Conservation (phyloP, 768 basidiomycete species). For the Lentinula detonsa region DNA sequence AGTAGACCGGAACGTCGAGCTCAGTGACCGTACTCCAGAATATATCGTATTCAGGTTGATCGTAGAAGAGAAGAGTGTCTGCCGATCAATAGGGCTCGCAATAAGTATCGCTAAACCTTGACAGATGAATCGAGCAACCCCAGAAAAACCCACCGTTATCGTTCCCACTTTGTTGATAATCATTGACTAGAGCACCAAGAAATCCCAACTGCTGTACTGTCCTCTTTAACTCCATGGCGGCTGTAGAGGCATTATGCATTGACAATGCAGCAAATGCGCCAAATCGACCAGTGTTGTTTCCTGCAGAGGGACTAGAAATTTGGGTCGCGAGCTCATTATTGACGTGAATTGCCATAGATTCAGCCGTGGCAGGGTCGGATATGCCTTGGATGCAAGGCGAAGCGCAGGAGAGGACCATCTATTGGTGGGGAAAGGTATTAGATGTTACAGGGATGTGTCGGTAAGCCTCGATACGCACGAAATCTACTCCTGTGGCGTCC, state of each 20-base stretch:
- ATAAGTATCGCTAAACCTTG: background rate
- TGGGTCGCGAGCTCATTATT: slow-evolving; percentile 22
- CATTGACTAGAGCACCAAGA: slow-evolving; percentile 37
- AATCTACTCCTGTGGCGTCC: slow-evolving; percentile 1
- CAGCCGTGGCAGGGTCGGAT: slow-evolving; percentile 3
- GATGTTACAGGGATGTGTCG: no score
- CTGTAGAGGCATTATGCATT: slow-evolving; percentile 38
- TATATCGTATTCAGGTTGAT: slow-evolving; percentile 4
- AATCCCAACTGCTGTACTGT: slow-evolving; percentile 34
- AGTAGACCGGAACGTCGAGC: slow-evolving; percentile 6
- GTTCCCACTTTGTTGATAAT: slow-evolving; percentile 35
- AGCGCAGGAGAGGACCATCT: slow-evolving; percentile 10
- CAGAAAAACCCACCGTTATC: slow-evolving; percentile 1
- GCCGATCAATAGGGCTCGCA: background rate
- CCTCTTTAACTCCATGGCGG: slow-evolving; percentile 31
- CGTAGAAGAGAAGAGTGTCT: slow-evolving; percentile 4
- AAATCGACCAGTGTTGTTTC: slow-evolving; percentile 15
- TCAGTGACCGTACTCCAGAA: slow-evolving; percentile 5
- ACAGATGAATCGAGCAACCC: background rate
- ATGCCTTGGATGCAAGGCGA: slow-evolving; percentile 16
- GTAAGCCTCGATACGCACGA: background rate
- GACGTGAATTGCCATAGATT: slow-evolving; percentile 24
- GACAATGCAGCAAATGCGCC: slow-evolving; percentile 36
- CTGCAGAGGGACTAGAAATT: background rate
- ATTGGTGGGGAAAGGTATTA: background rate